A percentile compares a stretch with the other conserved stretches of the same genome.
Evolutionary conservation across 75 land plant genomes (phyloP).

Genomic region (Picea sitchensis): DNA sequence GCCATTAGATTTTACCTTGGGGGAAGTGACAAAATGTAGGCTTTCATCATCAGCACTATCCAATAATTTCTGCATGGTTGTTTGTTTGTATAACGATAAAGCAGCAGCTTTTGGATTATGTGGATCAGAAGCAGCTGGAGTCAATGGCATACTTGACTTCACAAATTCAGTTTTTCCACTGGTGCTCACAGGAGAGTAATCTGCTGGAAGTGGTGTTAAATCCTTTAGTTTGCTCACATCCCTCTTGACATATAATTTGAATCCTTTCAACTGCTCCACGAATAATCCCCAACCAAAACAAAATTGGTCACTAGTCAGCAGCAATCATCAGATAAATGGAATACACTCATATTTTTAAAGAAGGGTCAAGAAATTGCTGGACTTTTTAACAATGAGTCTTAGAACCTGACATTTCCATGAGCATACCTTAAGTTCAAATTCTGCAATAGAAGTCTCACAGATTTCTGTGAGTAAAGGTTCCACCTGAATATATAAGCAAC

Average conservation of each 20-base stretch:
- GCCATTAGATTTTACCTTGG: background rate
- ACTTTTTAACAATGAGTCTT: background rate
- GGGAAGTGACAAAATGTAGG: background rate
- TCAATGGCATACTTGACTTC: background rate
- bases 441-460: conserved; percentile 3
- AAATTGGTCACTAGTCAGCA: background rate
- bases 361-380: background rate
- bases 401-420: background rate
- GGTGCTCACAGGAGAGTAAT: background rate
- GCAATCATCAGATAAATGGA: background rate
- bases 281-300: background rate
- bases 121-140: background rate
- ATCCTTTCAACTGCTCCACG: background rate
- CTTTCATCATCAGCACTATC: background rate
- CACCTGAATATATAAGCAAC: background rate
- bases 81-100: background rate
- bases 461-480: background rate
- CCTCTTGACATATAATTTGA: conserved; percentile 8
- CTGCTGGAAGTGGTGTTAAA: background rate
- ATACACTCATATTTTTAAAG: background rate
- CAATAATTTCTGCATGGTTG: background rate
- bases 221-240: background rate
- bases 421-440: conserved; percentile 4
- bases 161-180: background rate
- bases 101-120: background rate